Conservation (phyloP, 2,329 filamentous ascomycete genomes). For the Epichloe aotearoae region DNA sequence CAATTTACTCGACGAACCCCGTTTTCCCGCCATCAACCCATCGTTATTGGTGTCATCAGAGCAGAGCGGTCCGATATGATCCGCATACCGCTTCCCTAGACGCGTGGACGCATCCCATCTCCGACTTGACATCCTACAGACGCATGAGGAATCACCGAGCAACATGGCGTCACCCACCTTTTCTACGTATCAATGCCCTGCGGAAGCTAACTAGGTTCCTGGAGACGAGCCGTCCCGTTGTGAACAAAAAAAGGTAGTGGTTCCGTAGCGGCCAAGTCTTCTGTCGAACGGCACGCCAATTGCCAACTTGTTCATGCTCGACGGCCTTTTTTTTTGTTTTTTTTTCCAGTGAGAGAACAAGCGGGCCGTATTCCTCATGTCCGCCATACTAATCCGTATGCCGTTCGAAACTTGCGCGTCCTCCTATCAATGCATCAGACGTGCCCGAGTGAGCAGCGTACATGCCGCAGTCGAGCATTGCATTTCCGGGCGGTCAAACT, state of each 20-base stretch:
- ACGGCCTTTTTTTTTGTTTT: neutral
- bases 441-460: neutral
- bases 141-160: neutral
- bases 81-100: neutral
- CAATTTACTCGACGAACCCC: neutral
- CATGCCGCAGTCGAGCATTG: neutral
- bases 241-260: neutral
- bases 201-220: constrained; percentile 2
- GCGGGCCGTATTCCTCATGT: too few relatives aligned
- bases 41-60: neutral
- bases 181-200: neutral
- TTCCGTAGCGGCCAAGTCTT: too few relatives aligned
- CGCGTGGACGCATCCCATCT: neutral
- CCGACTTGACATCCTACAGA: neutral
- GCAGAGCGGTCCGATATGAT: neutral
- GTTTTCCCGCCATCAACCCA: neutral
- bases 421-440: too few relatives aligned
- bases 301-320: too few relatives aligned
- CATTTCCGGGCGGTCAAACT: neutral
- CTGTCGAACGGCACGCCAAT: neutral
- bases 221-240: constrained; percentile 3
- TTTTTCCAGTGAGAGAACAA: neutral
- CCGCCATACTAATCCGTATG: too few relatives aligned
- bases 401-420: neutral
- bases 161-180: neutral